Base-by-base conservation (phyloP, 2,329 filamentous ascomycete genomes). In the Raffaelea arxii region DNA sequence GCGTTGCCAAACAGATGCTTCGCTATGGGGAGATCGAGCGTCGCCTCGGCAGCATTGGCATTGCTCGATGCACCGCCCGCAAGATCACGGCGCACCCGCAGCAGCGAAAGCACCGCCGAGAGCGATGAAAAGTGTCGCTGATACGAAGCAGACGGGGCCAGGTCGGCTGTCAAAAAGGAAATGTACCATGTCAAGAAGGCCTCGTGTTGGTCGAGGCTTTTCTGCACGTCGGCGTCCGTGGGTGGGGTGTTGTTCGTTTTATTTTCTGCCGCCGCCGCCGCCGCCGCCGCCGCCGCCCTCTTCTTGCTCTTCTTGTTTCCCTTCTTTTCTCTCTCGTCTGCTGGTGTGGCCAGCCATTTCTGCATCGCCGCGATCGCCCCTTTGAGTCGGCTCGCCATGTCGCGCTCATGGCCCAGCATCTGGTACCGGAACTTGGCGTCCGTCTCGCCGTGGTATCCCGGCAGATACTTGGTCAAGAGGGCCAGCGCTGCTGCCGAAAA, bases 361-460 rank as follows among this genome's bases (percentile, higher is more conserved):
- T 69, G 68, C 19, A 84, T 63, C 10, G 74, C 70, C 18, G 74
- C 71, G 18, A 83, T 78, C 10, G 82, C 77, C 22, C 80, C 81
- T 53, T 84, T 75, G 4, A 94, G 68, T 38, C 90, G 80, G 55
- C 84, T 82, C 49, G 90, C 78, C 60, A 97, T 78, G 55, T 82
- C 81, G 51, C 86, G 82, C 3, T 84, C 79, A 51, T 86, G 77
- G 22, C 80, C 80, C 23, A 91, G 72, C 2, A 94, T 72, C 54
- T 94, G 87, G 48, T 90, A 84, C 47, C 92, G 80, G 53, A 90
- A 84, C 56, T 91, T 88, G 6, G 91, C 82, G 59, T 96, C 89
- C 1, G 86, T 80, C 52, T 96, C 90, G 3, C 87, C 79, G 59
- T 94, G 84, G 52, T 91, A 79, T 16, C 82, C 75, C 1, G 77